These are phyloP conservation scores for Tritrichomonas foetus DNA, from an alignment of 208 protist species.

Conservation along the genomic window DNA sequence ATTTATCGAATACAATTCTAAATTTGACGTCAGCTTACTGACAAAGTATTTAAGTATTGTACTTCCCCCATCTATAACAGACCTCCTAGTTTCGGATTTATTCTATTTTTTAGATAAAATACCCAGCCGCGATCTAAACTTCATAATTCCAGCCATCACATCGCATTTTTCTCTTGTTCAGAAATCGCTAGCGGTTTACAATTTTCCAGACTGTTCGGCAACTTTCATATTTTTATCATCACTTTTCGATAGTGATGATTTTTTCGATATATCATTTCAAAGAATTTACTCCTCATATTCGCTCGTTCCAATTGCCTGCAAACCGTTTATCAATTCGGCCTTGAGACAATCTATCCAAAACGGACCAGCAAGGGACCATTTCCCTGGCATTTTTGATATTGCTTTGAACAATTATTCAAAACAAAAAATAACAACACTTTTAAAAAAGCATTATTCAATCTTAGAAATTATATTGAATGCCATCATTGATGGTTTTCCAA, in stretches of 20 bases:
- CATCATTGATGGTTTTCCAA: background rate
- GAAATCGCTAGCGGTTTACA: background rate
- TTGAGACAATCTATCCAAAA: background rate
- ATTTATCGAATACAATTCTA: background rate
- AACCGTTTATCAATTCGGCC: background rate
- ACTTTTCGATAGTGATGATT: background rate
- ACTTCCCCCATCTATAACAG: background rate
- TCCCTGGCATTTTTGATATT: background rate
- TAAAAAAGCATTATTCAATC: background rate
- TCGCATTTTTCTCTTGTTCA: background rate
- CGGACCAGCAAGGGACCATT: background rate
- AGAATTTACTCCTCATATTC: background rate
- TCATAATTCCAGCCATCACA: background rate
- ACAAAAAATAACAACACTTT: no score
- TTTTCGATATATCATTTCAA: background rate
- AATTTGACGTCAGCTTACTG: background rate
- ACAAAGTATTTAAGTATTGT: background rate
- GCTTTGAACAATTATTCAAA: background rate
- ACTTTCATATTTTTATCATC: background rate
- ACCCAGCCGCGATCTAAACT: background rate
- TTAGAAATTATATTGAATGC: background rate
- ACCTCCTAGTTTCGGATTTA: background rate
- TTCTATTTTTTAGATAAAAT: background rate
- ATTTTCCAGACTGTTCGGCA: background rate
- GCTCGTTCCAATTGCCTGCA: background rate